Percentiles rank a stretch among this genome's conserved stretches.
phyloP scores from a whole-genome alignment of 2,329 filamentous ascomycete species.

The Aspergillus sp. region DNA sequence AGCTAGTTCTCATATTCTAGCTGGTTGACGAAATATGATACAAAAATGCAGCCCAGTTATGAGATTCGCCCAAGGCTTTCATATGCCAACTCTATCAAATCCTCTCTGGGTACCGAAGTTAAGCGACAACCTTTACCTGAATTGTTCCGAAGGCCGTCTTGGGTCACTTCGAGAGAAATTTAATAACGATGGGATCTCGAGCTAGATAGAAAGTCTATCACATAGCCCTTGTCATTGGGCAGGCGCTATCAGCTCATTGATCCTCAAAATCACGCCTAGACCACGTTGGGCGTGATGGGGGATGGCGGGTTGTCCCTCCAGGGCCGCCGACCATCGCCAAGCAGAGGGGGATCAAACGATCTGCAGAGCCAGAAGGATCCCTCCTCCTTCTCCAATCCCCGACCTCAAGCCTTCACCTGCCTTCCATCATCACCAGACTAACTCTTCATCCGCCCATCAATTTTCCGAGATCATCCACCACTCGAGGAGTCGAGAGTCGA shows the following conservation, averaged over 20 bases:
- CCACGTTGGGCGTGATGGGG: background rate
- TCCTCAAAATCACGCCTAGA: background rate
- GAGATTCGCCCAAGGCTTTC: no score
- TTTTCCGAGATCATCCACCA: background rate
- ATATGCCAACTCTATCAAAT: background rate
- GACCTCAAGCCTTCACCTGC: background rate
- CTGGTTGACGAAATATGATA: background rate
- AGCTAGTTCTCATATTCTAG: background rate
- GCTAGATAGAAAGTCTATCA: background rate
- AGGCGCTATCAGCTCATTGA: background rate
- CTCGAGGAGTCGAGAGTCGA: background rate
- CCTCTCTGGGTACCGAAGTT: background rate
- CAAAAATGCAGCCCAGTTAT: background rate
- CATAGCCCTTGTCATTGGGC: background rate
- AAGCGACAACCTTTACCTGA: constrained; percentile 3
- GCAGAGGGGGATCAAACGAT: constrained; percentile 7
- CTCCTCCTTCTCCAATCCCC: background rate
- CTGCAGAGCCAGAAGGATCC: constrained; percentile 1
- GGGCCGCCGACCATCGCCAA: background rate
- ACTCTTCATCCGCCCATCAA: background rate
- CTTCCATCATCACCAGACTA: background rate
- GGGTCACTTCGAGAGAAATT: background rate
- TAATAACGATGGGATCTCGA: background rate
- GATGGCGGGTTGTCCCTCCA: no score
- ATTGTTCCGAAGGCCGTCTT: constrained; percentile 5